A percentile compares a stretch with the other conserved stretches of the same genome.
Evolutionary conservation across 2,329 filamentous ascomycete genomes (phyloP).

Genomic region (Raffaelea arxii): DNA sequence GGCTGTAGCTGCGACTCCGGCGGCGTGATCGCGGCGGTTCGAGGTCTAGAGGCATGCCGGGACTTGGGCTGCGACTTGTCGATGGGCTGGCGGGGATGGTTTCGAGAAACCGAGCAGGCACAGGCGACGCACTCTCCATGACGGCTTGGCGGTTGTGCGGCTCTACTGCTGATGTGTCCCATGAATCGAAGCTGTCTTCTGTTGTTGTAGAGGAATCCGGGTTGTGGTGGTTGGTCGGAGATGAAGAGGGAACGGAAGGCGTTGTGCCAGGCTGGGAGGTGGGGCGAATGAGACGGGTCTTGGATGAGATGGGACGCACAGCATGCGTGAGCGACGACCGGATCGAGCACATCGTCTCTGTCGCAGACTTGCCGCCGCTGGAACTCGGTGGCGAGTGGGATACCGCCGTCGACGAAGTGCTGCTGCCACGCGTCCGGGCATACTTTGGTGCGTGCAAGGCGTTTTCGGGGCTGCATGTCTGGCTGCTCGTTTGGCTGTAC

Average conservation of each 20-base stretch:
- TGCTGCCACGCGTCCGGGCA: conserved; percentile 13
- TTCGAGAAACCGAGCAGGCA: conserved; percentile 47
- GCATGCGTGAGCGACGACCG: conserved; percentile 37
- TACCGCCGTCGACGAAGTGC: conserved; percentile 23
- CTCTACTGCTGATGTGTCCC: conserved; percentile 64
- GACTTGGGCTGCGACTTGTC: conserved; percentile 55
- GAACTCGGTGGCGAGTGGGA: conserved; percentile 34
- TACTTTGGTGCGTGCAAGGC: too few relatives aligned
- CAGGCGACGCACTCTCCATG: conserved; percentile 34
- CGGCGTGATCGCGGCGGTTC: conserved; percentile 34
- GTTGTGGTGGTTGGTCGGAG: conserved; percentile 7
- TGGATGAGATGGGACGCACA: conserved; percentile 47
- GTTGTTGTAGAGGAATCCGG: conserved; percentile 17
- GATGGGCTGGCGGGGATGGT: conserved; percentile 61
- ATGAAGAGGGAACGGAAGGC: conserved; percentile 37
- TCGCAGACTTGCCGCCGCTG: conserved; percentile 31
- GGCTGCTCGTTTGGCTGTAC: conserved; percentile 36
- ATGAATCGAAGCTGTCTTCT: conserved; percentile 61
- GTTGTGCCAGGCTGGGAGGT: conserved; percentile 24
- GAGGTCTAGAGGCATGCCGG: conserved; percentile 49
- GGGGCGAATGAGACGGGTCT: conserved; percentile 38
- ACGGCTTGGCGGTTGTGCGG: conserved; percentile 50
- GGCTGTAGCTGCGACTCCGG: conserved; percentile 44
- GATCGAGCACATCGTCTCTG: conserved; percentile 37
- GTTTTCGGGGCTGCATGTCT: conserved; percentile 29